Percentiles rank a stretch among this genome's conserved stretches.
Conservation (phyloP, 352 stramenopile species). For the Phytophthora citricola region DNA sequence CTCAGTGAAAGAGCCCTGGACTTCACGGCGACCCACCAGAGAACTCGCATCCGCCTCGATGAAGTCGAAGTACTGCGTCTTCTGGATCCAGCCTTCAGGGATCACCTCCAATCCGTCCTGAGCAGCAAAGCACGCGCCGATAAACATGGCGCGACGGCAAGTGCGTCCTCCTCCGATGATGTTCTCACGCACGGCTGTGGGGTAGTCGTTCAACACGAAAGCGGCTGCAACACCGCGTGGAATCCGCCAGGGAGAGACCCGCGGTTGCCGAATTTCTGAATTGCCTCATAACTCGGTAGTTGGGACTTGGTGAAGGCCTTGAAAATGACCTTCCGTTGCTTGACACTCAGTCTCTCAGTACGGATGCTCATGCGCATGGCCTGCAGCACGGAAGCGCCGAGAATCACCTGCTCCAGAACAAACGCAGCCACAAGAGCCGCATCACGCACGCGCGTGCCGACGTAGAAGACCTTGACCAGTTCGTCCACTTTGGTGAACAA, state of each 20-base stretch:
- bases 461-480: conserved; percentile 83
- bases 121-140: conserved; percentile 80
- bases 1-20: conserved; percentile 63
- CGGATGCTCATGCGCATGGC: conserved; percentile 88
- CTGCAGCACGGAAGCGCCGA: conserved; percentile 77
- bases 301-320: conserved; percentile 88
- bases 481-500: conserved; percentile 86
- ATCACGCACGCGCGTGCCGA: conserved; percentile 72
- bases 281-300: conserved; percentile 79
- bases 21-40: conserved; percentile 68
- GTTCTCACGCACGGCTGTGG: conserved; percentile 81
- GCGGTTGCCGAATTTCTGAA: conserved; percentile 87
- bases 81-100: conserved; percentile 76
- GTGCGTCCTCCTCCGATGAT: conserved; percentile 83
- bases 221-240: conserved; percentile 73
- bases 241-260: conserved; percentile 73
- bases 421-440: conserved; percentile 75
- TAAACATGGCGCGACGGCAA: conserved; percentile 83
- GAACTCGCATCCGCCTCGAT: conserved; percentile 80
- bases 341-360: conserved; percentile 77
- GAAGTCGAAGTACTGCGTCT: conserved; percentile 85
- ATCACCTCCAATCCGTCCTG: conserved; percentile 76
- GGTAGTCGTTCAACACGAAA: conserved; percentile 83
- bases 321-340: conserved; percentile 87
- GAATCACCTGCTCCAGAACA: conserved; percentile 82